Base-by-base conservation (phyloP, 805 yeast genomes). In the Lipomyces starkeyi region DNA sequence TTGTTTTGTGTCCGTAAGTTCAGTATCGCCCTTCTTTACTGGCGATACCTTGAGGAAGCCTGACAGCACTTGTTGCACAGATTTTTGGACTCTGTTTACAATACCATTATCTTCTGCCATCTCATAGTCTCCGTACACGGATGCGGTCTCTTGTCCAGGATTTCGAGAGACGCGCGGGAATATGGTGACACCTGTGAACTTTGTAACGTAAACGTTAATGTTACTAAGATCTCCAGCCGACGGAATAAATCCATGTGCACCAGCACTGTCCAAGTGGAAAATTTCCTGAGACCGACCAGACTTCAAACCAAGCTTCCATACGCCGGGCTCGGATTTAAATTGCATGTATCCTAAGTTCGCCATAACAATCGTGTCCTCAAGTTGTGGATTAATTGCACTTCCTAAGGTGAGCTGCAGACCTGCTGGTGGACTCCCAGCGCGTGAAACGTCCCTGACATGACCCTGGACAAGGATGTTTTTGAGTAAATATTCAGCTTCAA, bases 271-370 rank as follows among this genome's bases (percentile, higher is more conserved):
- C 29, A 85, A 66, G 0, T 76, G 67, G 69, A 79, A 87, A 27
- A 86, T 79, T 0, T 80, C 80, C 3, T 80, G 74, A 0, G 89
- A 77, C 59, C 78, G 72, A 1, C 86, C 82, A 2, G 75, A 75
- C 68, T 84, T 84, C 13, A 88, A 74, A 0, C 74, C 72, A n/a
- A 91, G 76, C 1, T 79, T 76, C 89, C 91, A 91, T 2, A 82
- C 58, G 0, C 97, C 97, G 0, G 96, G 95, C 61, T 81, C 82
- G 0, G 90, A 87, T 70, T 85, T 86, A 58, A 95, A 80, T 78
- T 93, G 98, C 63, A 90, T 85, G 77, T 94, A 94, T 0, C 98
- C 98, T 70, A 89, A 81, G 53, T 90, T 88, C 0, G 88, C 84
- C 95, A 94, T 90, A 0, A 93, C 87, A 52, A 79, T 81, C 0